Evolutionary conservation across 768 basidiomycete species (phyloP), one percentile per base, ranked within the genome.

Genomic region (Boletus tylopilopsis): DNA sequence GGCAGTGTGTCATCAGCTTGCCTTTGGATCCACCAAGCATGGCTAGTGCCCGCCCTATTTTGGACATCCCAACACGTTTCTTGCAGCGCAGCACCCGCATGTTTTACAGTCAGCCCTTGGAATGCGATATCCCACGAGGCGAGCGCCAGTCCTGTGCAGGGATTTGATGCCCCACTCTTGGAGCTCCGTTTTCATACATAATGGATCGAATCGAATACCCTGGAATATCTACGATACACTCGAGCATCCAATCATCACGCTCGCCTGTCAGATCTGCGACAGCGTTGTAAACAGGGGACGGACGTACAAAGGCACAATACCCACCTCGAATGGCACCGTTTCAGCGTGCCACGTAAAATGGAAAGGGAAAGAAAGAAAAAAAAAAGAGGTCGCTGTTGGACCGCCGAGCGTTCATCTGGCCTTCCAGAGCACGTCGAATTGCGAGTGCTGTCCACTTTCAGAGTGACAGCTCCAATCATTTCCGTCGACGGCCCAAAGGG

Each of bases 401-500:
- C n/a, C n/a, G n/a, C n/a, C n/a, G n/a, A n/a, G n/a, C n/a, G n/a
- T n/a, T n/a, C n/a, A n/a, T n/a, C n/a, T 55, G 21, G 53, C 30
- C 54, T 64, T 68, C 68, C 66, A 69, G 30, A 68, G 57, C 13
- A 54, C 50, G 45, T 68, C 68, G 34, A 62, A 24, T 37, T 66
- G 63, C 12, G 54, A 44, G 39, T 62, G 59, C 15, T 68, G 66
- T 9, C 55, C 62, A 18, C 22, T 49, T 42, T 68, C 66, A 6
- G 60, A 54, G 27, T 58, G 68, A 48, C 54, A 56, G 34, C 41
- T 56, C 66, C 66, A 68, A 50, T 69, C 68, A 69, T 68, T 60
- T 70, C 67, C 67, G 66, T 68, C 66, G 33, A 66, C 38, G 44
- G 43, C 32, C 68, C 68, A 68, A 47, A 69, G 57, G 24, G 59